Base-by-base conservation (phyloP, 305 asterid genomes). In the Euphrasia arctica region DNA sequence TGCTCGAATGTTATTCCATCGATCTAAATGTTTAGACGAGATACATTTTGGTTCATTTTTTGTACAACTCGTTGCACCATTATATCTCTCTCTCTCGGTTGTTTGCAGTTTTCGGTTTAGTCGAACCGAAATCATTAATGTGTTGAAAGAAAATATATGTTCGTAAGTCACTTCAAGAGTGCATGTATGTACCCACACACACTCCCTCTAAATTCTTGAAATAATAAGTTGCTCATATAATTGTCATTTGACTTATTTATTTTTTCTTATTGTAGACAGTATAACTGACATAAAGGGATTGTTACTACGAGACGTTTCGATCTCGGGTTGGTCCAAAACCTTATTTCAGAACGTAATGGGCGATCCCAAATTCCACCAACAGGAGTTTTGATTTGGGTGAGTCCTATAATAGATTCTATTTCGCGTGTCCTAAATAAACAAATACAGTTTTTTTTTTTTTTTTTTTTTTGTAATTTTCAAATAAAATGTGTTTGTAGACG, bases 241-340 rank as follows among this genome's bases (percentile, higher is more conserved):
- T 75, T 54, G 57, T 39, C 42, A 13, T 55, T 45, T 31, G 77
- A 75, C 77, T 51, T 65, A n/a, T 8, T 54, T 45, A 4, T 31
- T 2, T 13, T 22, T 29, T 29, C 25, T 14, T 12, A 48, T 9
- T 54, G 36, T 5, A 54, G 48, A 54, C 22, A 68, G 45, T 68
- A 28, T 57, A 49, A 29, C 75, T 49, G 64, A 70, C 79, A 51
- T 43, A 59, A 13, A 48, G 27, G 50, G 32, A 7, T 1, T 7
- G 12, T 9, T 28, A 28, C 41, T 28, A 52, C 25, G 45, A 62
- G 39, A 75, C 80, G 74, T 75, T 71, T 75, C 74, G 72, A 42
- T 68, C 47, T 7, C 25, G 34, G 77, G 72, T 72, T 76, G 80
- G 77, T 50, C 67, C 9, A 18, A 1, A 56, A 60, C 50, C 31